phyloP scores from a whole-genome alignment of 2,329 filamentous ascomycete genomes.

The Botrytis elliptica region DNA sequence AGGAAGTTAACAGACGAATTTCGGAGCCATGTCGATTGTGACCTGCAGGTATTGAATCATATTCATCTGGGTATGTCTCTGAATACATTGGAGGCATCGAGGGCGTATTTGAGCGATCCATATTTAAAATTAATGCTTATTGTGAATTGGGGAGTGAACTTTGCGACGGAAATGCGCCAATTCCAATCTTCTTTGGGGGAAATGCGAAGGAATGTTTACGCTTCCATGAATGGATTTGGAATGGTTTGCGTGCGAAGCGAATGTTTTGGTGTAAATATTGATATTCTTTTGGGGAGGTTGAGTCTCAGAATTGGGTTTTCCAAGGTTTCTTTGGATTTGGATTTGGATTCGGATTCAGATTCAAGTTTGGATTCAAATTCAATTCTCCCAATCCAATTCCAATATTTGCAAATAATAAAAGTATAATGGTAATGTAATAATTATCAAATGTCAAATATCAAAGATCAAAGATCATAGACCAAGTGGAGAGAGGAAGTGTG shows the following conservation, averaged over 20 bases:
- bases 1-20: slow-evolving; percentile 61
- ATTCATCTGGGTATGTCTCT: slow-evolving; percentile 54
- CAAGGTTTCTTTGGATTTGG: not conserved
- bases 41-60: slow-evolving; percentile 47
- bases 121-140: slow-evolving; percentile 25
- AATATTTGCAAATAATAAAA: not conserved
- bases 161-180: slow-evolving; percentile 26
- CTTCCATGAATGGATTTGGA: slow-evolving; percentile 13
- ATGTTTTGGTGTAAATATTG: not conserved
- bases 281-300: not conserved
- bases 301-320: not conserved
- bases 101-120: slow-evolving; percentile 48
- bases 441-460: not conserved
- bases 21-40: slow-evolving; percentile 48
- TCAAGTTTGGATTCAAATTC: not conserved
- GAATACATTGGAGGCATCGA: slow-evolving; percentile 56
- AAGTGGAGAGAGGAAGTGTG: not conserved
- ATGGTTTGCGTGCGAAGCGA: not conserved
- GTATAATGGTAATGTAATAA: not conserved
- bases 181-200: not conserved
- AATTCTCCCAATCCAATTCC: not conserved
- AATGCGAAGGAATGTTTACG: slow-evolving; percentile 16
- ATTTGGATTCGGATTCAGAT: not conserved
- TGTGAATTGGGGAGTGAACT: slow-evolving; percentile 20
- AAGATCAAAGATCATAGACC: not conserved